phyloP scores from a whole-genome alignment of 2,329 filamentous ascomycete genomes.

The Colletotrichum sp. region DNA sequence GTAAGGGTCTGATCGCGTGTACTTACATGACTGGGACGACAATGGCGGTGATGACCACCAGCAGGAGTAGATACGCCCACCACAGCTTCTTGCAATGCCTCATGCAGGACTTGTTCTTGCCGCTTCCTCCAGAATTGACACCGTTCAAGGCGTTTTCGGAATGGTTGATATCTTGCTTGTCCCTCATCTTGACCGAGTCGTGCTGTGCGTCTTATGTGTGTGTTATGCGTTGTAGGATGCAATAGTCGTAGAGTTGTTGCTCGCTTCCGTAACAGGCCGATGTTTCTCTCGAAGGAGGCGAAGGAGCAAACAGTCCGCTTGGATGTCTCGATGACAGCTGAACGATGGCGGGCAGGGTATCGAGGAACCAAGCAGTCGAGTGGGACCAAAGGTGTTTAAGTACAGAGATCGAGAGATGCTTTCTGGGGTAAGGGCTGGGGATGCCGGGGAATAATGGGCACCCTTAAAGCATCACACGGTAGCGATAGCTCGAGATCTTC shows the following conservation, averaged over 20 bases:
- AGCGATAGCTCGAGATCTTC: conserved; percentile 15
- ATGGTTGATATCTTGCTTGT: conserved; percentile 40
- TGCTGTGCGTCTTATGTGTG: not conserved
- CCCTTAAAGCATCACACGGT: conserved; percentile 7
- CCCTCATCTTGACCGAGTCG: conserved; percentile 36
- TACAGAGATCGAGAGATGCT: conserved; percentile 13
- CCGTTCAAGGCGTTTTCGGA: conserved; percentile 34
- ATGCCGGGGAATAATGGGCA: conserved; percentile 1
- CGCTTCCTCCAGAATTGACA: not conserved
- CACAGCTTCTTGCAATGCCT: conserved; percentile 62
- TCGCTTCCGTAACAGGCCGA: not conserved
- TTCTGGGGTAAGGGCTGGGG: conserved; percentile 17
- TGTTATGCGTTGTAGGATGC: not conserved
- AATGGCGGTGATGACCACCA: conserved; percentile 56
- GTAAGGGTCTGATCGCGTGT: not conserved
- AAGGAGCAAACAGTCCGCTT: not conserved
- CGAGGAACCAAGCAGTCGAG: not conserved
- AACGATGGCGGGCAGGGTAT: not conserved
- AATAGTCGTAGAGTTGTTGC: not conserved
- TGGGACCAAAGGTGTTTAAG: conserved; percentile 17
- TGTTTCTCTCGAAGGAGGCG: not conserved
- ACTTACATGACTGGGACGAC: conserved; percentile 67
- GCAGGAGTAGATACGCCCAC: conserved; percentile 63
- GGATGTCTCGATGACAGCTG: not conserved
- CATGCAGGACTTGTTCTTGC: conserved; percentile 44